Conservation (phyloP, 106 monocot genomes). For the Cymbidium sinense region DNA sequence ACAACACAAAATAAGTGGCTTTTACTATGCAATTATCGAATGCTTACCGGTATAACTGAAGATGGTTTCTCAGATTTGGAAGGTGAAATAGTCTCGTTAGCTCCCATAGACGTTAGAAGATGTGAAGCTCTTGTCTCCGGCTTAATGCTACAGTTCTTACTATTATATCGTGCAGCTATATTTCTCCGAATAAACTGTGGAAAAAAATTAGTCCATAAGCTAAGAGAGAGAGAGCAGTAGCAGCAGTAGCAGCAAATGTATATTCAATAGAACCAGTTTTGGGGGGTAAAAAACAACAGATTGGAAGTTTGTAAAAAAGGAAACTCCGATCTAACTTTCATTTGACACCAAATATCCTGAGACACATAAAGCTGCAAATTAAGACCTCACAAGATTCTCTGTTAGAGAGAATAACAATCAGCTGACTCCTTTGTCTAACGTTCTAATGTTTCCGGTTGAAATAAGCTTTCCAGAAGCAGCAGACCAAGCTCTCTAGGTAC, state of each 20-base stretch:
- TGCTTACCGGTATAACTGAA: neutral
- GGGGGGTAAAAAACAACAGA: neutral
- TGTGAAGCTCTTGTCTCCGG: neutral
- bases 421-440: neutral
- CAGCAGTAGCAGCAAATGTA: neutral
- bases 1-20: neutral
- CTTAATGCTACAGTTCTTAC: neutral
- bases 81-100: conserved; percentile 2
- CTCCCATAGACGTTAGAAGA: neutral
- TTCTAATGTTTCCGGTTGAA: neutral
- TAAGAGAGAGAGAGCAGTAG: neutral
- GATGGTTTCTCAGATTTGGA: neutral
- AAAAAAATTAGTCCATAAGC: neutral
- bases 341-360: neutral
- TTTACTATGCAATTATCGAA: neutral
- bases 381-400: neutral
- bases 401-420: neutral
- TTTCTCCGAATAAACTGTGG: neutral
- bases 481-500: neutral
- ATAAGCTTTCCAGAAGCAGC: neutral
- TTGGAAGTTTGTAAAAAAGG: neutral
- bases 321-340: neutral
- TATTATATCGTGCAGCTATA: neutral
- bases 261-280: neutral
- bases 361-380: neutral